Evolutionary conservation across 805 yeast species (phyloP), one percentile per base, ranked within the genome.

Genomic region (Kazachstania taianensis): DNA sequence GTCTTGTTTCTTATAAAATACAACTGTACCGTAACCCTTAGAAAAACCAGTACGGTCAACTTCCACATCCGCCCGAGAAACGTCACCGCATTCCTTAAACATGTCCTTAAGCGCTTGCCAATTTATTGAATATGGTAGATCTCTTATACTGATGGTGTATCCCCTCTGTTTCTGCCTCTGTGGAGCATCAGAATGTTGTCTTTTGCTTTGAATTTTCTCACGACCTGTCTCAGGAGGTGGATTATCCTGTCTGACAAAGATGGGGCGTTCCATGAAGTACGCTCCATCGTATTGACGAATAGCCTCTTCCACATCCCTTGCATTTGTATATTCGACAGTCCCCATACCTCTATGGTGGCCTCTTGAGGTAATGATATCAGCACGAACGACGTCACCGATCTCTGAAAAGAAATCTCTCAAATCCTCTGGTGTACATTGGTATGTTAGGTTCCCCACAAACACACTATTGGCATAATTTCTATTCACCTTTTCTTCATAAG

Each of bases 281-380:
- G 76, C 66, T 51, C 82, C 78, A 59, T 82, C 81, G 49, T 69
- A 79, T 47, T 73, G 67, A 36, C 66, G 61, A 49, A 86, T 83
- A 9, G 96, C 96, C 17, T 63, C 67, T 32, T 66, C 69, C 5
- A 84, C 95, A 38, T 75, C 80, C 13, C 70, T 77, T 41, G 67
- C 67, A 39, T 65, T 65, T 9, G 75, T 65, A 50, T 79, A 87
- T 58, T 86, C 96, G 28, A 86, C 95, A 17, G 94, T 83, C 28
- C 87, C 89, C 89, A 80, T 81, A 43, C 94, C 94, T 61, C 89
- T 69, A 52, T 85, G 79, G 50, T 80, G 80, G 38, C 94, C 94
- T 47, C 78, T 73, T 41, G 73, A 69, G 2, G 78, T 76, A 30
- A 85, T 79, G 36, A 87, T 78, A 56, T 86, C 96, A 3, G 95